A percentile compares a stretch with the other conserved stretches of the same genome.
Conservation (phyloP, 1,139 yeast species). For the Saccharomycopsis hybrid region DNA sequence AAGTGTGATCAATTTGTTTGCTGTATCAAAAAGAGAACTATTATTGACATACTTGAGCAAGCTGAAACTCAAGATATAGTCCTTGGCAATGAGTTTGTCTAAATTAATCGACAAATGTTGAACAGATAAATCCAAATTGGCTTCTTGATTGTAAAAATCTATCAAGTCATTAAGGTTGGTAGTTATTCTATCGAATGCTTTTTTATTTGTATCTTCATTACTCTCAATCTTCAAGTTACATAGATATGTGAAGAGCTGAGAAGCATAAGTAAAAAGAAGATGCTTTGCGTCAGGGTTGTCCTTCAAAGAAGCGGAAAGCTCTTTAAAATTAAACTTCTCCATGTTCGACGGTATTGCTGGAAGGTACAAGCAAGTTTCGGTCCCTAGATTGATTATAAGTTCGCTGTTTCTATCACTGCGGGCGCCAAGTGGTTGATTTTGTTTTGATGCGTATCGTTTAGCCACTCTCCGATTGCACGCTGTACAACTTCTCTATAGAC, state of each 20-base stretch:
- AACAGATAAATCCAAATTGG: slow-evolving; percentile 1
- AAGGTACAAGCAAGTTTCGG: too few species aligned
- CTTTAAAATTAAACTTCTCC: slow-evolving; percentile 13
- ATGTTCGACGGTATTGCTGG: slow-evolving; percentile 1
- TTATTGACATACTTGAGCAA: slow-evolving; percentile 8
- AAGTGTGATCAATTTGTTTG: slow-evolving; percentile 18
- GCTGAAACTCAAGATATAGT: slow-evolving; percentile 12
- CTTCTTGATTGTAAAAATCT: slow-evolving; percentile 16
- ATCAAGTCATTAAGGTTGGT: slow-evolving; percentile 11
- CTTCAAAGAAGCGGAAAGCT: slow-evolving; percentile 6
- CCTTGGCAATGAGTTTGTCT: slow-evolving; percentile 13
- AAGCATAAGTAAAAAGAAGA: slow-evolving; percentile 5
- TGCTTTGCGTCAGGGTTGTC: slow-evolving; percentile 10
- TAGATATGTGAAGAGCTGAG: slow-evolving; percentile 4
- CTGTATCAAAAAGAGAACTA: slow-evolving; percentile 17
- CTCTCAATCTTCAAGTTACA: slow-evolving; percentile 6
- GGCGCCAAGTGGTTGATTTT: too few species aligned
- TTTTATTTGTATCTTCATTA: slow-evolving; percentile 2
- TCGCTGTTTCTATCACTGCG: too few species aligned
- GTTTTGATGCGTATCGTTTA: too few species aligned
- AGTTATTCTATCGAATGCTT: slow-evolving; percentile 2
- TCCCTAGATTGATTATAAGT: too few species aligned
- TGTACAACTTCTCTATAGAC: too few species aligned
- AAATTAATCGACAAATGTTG: slow-evolving; percentile 16
- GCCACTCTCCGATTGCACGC: too few species aligned